These are phyloP conservation scores for Selenicereus undatus DNA, from an alignment of 148 eudicot species.

Conservation along the genomic window DNA sequence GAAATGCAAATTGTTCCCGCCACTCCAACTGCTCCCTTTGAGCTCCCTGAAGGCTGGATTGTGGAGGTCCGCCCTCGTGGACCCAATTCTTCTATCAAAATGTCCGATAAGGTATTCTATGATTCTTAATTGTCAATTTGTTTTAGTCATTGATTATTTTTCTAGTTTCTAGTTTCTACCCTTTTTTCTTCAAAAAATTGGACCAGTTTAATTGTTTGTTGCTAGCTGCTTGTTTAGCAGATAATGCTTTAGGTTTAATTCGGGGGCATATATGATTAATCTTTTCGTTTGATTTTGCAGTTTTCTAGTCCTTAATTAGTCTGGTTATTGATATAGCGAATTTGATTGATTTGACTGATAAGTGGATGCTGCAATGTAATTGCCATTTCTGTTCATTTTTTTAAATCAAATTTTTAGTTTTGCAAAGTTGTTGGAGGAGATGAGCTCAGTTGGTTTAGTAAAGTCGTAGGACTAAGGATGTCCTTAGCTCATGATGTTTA, in stretches of 20 bases:
- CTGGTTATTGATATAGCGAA: not conserved
- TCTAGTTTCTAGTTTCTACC: not conserved
- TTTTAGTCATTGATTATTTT: not conserved
- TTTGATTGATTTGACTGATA: not conserved
- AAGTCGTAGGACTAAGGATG: not conserved
- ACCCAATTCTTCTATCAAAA: slow-evolving; percentile 11
- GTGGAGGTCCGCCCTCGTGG: slow-evolving; percentile 66
- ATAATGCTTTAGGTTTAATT: not conserved
- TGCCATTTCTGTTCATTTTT: not conserved
- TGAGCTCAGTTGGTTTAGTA: not conserved
- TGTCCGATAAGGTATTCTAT: slow-evolving; percentile 47
- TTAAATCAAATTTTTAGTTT: not conserved
- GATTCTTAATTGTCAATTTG: not conserved
- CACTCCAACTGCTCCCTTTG: slow-evolving; percentile 16
- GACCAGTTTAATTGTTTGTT: not conserved
- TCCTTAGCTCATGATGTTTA: not conserved
- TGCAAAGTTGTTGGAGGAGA: not conserved
- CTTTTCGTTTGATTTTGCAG: too few species aligned
- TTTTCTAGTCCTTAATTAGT: not conserved
- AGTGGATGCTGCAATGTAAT: not conserved
- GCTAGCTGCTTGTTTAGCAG: not conserved
- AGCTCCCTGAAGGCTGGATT: slow-evolving; percentile 74
- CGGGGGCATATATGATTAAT: too few species aligned
- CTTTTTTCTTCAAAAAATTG: not conserved
- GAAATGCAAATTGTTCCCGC: slow-evolving; percentile 32